Base-by-base conservation (phyloP, 2,329 filamentous ascomycete species). In the Myriosclerotinia duriaeana region DNA sequence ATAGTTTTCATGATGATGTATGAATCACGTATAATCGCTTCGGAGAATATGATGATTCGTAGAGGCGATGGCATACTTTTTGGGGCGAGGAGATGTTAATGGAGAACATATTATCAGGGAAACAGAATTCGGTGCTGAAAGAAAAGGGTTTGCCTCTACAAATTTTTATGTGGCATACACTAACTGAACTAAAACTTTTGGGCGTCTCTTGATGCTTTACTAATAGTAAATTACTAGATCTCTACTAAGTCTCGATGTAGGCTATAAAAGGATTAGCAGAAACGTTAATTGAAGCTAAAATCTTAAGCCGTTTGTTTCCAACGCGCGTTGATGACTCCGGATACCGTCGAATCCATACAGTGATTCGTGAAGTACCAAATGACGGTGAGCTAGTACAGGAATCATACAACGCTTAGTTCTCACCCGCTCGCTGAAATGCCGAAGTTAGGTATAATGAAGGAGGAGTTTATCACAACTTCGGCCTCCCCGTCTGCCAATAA, bases 361-460 rank as follows among this genome's bases (percentile, higher is more conserved):
- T 50, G n/a, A n/a, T n/a, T n/a, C n/a, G n/a, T n/a, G 38, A 26
- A 12, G 30, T 12, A 48, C 30, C 11, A 60, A 61, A 61, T 40
- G 46, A 61, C 58, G 58, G 58, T 61, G 58, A 61, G 44, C 30
- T 40, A 48, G 30, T 60, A 26, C 58, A 22, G 44, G 38, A 50
- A 61, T 50, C 58, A 50, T 22, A 17, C n/a, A 38, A 38, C 44
- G 58, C n/a, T 20, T 26, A 40, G 8, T 22, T 48, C 30, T 46
- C 56, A 48, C 56, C 20, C 42, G 26, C 56, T 60, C 34, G 12
- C 8, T 50, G 58, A 38, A 61, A 38, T 50, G 30, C 34, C 44
- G 58, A 50, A 50, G 58, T 50, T 44, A n/a, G 40, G 44, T 44
- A 44, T 44, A 20, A 40, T 61, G 58, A 50, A 61, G 58, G 58